phyloP scores from a whole-genome alignment of 192 early-diverging fungal species.

The Entomortierella beljakovae region DNA sequence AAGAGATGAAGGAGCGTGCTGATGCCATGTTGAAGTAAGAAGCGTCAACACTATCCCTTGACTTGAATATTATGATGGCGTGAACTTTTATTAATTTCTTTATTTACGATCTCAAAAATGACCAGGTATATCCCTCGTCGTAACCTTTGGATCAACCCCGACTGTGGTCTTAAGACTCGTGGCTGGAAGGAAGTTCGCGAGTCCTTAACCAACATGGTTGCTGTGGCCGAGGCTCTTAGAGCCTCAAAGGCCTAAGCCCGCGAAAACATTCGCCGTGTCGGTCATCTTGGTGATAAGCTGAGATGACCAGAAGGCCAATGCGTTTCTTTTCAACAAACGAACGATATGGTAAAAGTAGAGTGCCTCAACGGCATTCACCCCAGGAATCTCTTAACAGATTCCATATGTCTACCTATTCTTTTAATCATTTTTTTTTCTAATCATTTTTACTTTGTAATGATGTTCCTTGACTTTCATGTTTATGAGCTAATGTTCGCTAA shows the following conservation, averaged over 20 bases:
- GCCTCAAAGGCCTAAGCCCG: slow-evolving; percentile 33
- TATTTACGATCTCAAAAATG: background rate
- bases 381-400: slow-evolving; percentile 56
- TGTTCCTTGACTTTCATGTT: slow-evolving; percentile 46
- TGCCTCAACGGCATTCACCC: slow-evolving; percentile 59
- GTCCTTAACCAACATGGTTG: slow-evolving; percentile 88
- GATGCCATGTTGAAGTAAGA: slow-evolving; percentile 74
- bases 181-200: slow-evolving; percentile 96
- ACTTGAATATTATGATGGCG: background rate
- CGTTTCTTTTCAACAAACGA: slow-evolving; percentile 59
- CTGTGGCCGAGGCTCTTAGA: slow-evolving; percentile 79
- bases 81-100: background rate
- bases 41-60: background rate
- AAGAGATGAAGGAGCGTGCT: slow-evolving; percentile 91
- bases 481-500: slow-evolving; percentile 35
- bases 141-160: slow-evolving; percentile 96
- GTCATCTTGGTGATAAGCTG: slow-evolving; percentile 3
- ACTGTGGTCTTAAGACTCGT: slow-evolving; percentile 98
- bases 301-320: slow-evolving; percentile 50
- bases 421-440: slow-evolving; percentile 9
- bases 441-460: slow-evolving; percentile 3
- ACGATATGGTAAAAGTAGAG: slow-evolving; percentile 59
- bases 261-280: slow-evolving; percentile 37
- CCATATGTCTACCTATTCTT: slow-evolving; percentile 6
- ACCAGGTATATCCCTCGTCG: slow-evolving; percentile 80